Evolutionary conservation across 2,329 filamentous ascomycete genomes (phyloP).

Genomic region (Monilinia fructicola): DNA sequence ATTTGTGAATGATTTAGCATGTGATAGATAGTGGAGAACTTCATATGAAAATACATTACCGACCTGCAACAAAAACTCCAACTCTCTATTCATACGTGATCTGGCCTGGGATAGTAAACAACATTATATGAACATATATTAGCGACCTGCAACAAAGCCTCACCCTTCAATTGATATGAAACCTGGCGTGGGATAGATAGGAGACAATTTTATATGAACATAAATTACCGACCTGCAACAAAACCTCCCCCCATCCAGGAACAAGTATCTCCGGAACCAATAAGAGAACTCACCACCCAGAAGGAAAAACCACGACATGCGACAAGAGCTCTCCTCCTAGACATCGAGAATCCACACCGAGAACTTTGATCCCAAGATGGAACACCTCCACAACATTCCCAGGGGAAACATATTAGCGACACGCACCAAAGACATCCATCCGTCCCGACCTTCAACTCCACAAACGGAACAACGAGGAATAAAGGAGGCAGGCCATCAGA

Average conservation of each 20-base stretch:
- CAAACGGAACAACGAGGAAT: not conserved
- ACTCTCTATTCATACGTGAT: too few relatives aligned
- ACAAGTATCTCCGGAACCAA: not conserved
- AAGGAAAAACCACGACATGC: not conserved
- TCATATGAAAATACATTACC: not conserved
- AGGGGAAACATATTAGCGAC: not conserved
- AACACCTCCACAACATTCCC: not conserved
- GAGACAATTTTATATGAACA: not conserved
- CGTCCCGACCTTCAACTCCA: not conserved
- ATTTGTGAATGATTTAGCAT: too few relatives aligned
- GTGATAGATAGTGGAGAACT: too few relatives aligned
- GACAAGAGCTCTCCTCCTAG: not conserved
- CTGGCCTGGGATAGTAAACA: too few relatives aligned
- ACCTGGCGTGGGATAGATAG: too few relatives aligned
- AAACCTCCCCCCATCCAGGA: not conserved
- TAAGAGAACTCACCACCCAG: not conserved
- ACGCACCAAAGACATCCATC: not conserved
- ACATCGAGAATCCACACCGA: not conserved
- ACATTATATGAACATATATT: not conserved
- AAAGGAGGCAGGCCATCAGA: not conserved
- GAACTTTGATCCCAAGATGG: not conserved
- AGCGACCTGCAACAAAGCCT: not conserved
- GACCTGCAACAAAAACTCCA: constrained; percentile 6
- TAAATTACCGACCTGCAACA: not conserved
- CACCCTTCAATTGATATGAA: not conserved